Base-by-base conservation (phyloP, 2,329 filamentous ascomycete genomes). In the Chalaropsis thielavioides region DNA sequence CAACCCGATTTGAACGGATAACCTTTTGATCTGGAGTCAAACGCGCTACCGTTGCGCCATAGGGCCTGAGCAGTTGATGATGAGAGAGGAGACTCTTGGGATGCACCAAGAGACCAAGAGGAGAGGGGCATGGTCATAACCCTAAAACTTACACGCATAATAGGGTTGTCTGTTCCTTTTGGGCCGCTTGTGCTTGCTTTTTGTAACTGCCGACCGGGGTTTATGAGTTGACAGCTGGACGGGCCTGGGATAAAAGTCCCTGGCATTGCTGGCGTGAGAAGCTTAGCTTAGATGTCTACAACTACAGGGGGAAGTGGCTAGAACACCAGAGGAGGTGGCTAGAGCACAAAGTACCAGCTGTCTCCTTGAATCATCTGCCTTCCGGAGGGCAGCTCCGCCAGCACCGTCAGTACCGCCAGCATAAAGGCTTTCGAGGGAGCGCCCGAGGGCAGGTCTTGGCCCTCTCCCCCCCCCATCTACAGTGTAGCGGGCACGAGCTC, bases 31-130 rank as follows among this genome's bases (percentile, higher is more conserved):
- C 60, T 59, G 64, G 64, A 63, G 60, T 66, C 64, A 66, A 63
- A 66, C 64, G 64, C 64, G 64, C 60, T 66, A 66, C 59, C 64
- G 64, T 66, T 66, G 64, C 64, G 64, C 59, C 64, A 66, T 66
- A 63, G 61, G 60, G 60, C 64, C 64, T 27, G 2, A 22, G n/a
- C 19, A 56, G 1, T 43, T 44, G 35, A 49, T 44, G 35, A 49
- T 27, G 17, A 27, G 13, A 8, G 1, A 0, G 3, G 19, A 3
- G 49, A 2, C 31, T 31, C 31, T 27, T 54, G 13, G 27, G 6
- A 31, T 19, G 3, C 22, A 10, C 19, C 24, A 54, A 17, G 19
- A 54, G 2, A 7, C 46, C 10, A 41, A 41, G 8, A 41, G 2
- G 11, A 15, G 31, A 31, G 3, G 31, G 31, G 3, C 3, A 31